Conservation (phyloP, 1,139 yeast genomes). For the Pichia sp. region DNA sequence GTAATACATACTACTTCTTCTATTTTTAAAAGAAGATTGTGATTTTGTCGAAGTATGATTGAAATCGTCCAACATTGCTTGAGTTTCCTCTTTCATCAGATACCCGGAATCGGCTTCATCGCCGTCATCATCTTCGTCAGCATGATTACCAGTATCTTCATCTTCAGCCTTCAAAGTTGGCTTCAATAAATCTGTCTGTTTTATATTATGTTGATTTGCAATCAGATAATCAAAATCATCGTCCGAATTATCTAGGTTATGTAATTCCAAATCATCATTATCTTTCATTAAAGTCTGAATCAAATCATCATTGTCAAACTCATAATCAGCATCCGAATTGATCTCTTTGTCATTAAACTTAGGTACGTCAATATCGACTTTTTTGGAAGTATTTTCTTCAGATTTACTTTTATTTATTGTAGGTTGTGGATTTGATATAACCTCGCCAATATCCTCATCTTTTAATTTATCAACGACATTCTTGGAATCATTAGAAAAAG, state of each 20-base stretch:
- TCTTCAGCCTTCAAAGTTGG: background rate
- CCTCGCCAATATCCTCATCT: slow-evolving; percentile 65
- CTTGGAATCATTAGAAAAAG: slow-evolving; percentile 16
- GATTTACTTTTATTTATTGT: background rate
- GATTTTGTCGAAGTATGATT: slow-evolving; percentile 25
- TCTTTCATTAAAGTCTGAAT: slow-evolving; percentile 64
- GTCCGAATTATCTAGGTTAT: slow-evolving; percentile 43
- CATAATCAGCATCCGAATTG: slow-evolving; percentile 52
- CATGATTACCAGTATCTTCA: slow-evolving; percentile 31
- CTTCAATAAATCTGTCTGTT: slow-evolving; percentile 2
- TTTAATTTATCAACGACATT: slow-evolving; percentile 22
- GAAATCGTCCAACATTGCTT: slow-evolving; percentile 35
- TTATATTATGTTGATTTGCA: slow-evolving; percentile 18
- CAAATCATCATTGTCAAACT: slow-evolving; percentile 64
- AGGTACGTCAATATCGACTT: slow-evolving; percentile 34
- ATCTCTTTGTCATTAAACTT: slow-evolving; percentile 44
- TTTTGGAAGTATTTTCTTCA: slow-evolving; percentile 8
- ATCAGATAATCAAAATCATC: slow-evolving; percentile 41
- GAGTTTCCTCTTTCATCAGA: slow-evolving; percentile 37
- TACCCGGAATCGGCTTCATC: slow-evolving; percentile 20
- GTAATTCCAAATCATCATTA: slow-evolving; percentile 45
- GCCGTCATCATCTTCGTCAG: slow-evolving; percentile 29
- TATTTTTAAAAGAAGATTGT: slow-evolving; percentile 4
- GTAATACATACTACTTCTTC: slow-evolving; percentile 12
- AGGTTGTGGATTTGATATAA: slow-evolving; percentile 25